Conservation (phyloP, 148 eudicot species). For the Chenopodium album region DNA sequence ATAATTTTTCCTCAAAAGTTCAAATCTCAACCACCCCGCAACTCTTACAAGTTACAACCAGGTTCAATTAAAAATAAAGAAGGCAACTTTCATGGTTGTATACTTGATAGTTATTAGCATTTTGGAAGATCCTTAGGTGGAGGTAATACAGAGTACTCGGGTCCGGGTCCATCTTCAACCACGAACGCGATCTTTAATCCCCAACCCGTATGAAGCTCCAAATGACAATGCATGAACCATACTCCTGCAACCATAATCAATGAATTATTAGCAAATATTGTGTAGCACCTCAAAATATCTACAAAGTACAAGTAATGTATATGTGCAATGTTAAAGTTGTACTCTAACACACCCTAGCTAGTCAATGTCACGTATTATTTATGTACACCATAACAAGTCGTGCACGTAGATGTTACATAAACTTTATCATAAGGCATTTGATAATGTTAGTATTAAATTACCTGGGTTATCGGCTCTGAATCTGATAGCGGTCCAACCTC, state of each 20-base stretch:
- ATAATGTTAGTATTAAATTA: background rate
- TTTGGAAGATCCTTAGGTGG: slow-evolving; percentile 55
- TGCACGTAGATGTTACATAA: background rate
- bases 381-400: background rate
- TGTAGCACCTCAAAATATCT: background rate
- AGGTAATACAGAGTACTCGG: slow-evolving; percentile 39
- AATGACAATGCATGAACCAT: slow-evolving; percentile 62
- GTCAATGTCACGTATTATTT: background rate
- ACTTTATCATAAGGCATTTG: background rate
- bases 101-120: slow-evolving; percentile 23
- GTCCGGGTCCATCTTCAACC: slow-evolving; percentile 52
- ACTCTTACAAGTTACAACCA: slow-evolving; percentile 30
- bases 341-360: no score
- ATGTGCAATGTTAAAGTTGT: no score
- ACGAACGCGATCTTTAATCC: slow-evolving; percentile 54
- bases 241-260: slow-evolving; percentile 36
- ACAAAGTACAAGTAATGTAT: no score
- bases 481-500: slow-evolving; percentile 66
- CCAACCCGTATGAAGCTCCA: slow-evolving; percentile 61
- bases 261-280: background rate
- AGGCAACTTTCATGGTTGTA: background rate
- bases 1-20: background rate
- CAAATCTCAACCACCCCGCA: slow-evolving; percentile 23
- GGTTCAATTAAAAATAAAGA: background rate
- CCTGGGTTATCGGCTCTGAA: slow-evolving; percentile 64